These are phyloP conservation scores for Phlyctochytrium planicorne DNA, from an alignment of 192 early-diverging fungal genomes.

Conservation along the genomic window DNA sequence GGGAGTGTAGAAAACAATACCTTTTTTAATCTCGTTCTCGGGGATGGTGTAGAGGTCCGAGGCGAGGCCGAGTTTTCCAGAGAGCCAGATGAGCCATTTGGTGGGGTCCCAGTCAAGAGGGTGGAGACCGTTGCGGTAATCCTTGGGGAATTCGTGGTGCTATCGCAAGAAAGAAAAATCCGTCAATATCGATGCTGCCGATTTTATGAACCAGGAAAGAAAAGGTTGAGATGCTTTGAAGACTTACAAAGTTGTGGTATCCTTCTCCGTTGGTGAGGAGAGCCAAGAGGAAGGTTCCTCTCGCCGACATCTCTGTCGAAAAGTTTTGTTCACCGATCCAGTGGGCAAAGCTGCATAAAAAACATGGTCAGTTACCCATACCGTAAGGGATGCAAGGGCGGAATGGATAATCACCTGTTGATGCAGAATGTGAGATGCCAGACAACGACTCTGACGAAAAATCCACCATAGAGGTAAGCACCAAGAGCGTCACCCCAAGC, in stretches of 20 bases:
- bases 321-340: slow-evolving; percentile 42
- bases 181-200: no score
- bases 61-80: slow-evolving; percentile 30
- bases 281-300: slow-evolving; percentile 40
- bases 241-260: slow-evolving; percentile 43
- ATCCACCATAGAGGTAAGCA: slow-evolving; percentile 38
- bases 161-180: not conserved
- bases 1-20: slow-evolving; percentile 13
- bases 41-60: slow-evolving; percentile 28
- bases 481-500: slow-evolving; percentile 47
- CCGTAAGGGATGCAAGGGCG: no score
- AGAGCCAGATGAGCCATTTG: slow-evolving; percentile 41
- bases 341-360: slow-evolving; percentile 33
- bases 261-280: slow-evolving; percentile 44
- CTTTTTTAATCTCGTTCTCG: slow-evolving; percentile 36
- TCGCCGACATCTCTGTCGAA: slow-evolving; percentile 23
- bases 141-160: slow-evolving; percentile 42
- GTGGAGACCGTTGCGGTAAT: slow-evolving; percentile 44
- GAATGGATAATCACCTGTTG: slow-evolving; percentile 25
- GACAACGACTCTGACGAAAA: slow-evolving; percentile 34
- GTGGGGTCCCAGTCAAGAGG: slow-evolving; percentile 45
- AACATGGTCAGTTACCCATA: no score
- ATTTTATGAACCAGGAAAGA: not conserved
- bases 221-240: not conserved
- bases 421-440: slow-evolving; percentile 48